Conservation (phyloP, 75 land plant species). For the Azolla pinnata region DNA sequence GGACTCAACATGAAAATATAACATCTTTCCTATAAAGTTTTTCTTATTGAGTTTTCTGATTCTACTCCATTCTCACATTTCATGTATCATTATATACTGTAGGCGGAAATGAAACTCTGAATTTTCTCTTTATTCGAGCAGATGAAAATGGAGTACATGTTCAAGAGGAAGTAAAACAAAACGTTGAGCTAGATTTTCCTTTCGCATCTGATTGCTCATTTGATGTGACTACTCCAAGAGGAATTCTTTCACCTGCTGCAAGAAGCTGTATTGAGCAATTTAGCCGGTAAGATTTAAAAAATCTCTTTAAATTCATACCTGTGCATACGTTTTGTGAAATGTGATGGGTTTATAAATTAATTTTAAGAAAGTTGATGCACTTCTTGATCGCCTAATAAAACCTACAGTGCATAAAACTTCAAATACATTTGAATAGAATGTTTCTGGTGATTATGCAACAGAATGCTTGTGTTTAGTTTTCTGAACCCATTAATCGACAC, state of each 20-base stretch:
- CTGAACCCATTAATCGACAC: not conserved
- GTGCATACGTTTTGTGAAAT: not conserved
- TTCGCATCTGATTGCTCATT: conserved; percentile 10
- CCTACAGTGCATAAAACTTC: too few relatives aligned
- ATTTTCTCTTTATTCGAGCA: not conserved
- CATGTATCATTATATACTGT: too few relatives aligned
- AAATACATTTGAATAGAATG: too few relatives aligned
- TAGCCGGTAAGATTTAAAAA: conserved; percentile 20
- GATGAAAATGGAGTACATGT: not conserved
- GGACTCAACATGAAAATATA: too few relatives aligned
- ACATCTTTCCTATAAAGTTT: too few relatives aligned
- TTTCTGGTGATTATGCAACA: not conserved
- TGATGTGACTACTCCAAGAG: conserved; percentile 18
- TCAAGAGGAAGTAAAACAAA: not conserved
- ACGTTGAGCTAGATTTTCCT: not conserved
- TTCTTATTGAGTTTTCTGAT: too few relatives aligned
- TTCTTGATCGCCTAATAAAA: too few relatives aligned
- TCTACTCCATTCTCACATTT: too few relatives aligned
- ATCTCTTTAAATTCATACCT: not conserved
- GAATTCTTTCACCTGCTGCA: conserved; percentile 27
- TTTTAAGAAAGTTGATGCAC: not conserved
- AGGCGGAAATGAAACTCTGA: too few relatives aligned
- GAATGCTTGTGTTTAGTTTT: not conserved
- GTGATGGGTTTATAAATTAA: not conserved
- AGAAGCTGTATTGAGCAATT: conserved; percentile 34